A percentile compares a stretch with the other conserved stretches of the same genome.
Evolutionary conservation across 2,329 filamentous ascomycete species (phyloP).

Genomic region (Pyrenochaeta sp.): DNA sequence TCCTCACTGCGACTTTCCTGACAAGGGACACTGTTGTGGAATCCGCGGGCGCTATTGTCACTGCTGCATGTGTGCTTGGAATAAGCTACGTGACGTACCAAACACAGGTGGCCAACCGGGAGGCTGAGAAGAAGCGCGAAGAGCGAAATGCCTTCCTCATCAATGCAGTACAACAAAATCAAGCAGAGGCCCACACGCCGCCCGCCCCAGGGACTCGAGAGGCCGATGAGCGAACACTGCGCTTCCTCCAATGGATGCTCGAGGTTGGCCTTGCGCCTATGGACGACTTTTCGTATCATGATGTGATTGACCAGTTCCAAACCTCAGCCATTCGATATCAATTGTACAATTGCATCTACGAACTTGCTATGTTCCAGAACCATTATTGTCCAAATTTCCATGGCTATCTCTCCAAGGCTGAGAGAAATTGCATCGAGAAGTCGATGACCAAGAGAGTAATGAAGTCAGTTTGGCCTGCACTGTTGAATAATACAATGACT

Average conservation of each 20-base stretch:
- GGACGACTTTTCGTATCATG: constrained; percentile 23
- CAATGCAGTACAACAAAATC: constrained; percentile 7
- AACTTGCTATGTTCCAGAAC: constrained; percentile 16
- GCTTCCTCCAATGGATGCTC: constrained; percentile 22
- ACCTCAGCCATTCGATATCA: constrained; percentile 27
- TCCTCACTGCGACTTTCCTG: constrained; percentile 8
- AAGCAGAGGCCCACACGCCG: constrained; percentile 1
- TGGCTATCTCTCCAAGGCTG: constrained; percentile 16
- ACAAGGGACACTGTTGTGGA: constrained; percentile 16
- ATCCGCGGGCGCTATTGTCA: constrained; percentile 10
- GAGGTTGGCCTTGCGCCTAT: constrained; percentile 19
- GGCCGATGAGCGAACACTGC: constrained; percentile 7
- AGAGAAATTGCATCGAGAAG: constrained; percentile 22
- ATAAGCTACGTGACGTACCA: constrained; percentile 8
- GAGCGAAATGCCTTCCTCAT: constrained; percentile 18
- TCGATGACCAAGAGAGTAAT: constrained; percentile 17
- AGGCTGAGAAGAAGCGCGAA: constrained; percentile 10
- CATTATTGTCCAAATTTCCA: constrained; percentile 23
- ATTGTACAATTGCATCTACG: constrained; percentile 16
- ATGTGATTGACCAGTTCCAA: constrained; percentile 31
- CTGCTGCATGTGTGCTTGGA: constrained; percentile 4
- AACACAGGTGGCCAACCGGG: constrained; percentile 5
- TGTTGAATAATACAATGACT: background rate
- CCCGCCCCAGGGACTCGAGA: constrained; percentile 17
- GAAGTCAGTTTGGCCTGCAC: constrained; percentile 2